Base-by-base conservation (phyloP, 2,329 filamentous ascomycete species). In the Pestalotiopsis sp. region DNA sequence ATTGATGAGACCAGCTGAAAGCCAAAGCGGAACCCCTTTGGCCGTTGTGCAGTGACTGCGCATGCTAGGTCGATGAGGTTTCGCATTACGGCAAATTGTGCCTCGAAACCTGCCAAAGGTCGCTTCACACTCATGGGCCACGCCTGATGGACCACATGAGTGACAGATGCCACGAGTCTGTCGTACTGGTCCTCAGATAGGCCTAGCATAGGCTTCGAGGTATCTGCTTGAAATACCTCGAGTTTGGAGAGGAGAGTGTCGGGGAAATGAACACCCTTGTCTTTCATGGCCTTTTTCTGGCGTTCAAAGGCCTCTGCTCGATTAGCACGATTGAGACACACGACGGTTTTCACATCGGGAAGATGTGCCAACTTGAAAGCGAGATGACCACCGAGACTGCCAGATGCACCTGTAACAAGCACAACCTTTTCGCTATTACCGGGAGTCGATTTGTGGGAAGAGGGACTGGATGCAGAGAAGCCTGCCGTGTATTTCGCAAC, bases 91-190 rank as follows among this genome's bases (percentile, higher is more conserved):
- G 81, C 78, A 67, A 89, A 83, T 69, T 87, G 83, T 0, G 83
- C 78, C 73, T 85, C 83, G 69, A 88, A 89, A 0, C 81, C 84
- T 6, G 78, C 76, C 9, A 88, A 70, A 3, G 81, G 75, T 9
- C 86, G 79, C 74, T 84, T 87, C 72, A 83, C 85, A 76, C 86
- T 86, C 77, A 89, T 87, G 0, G 83, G 84, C 83, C 84, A 87
- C 13, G 84, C 85, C 71, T 85, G 87, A 78, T 89, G 85, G 52
- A 87, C 82, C 27, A 88, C 79, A 61, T 80, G 80, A 66, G 85
- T 84, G 0, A 79, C 80, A 3, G 82, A 74, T 11, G 75, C 70
- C 4, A 82, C 75, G 0, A 86, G 75, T 1, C 79, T 74, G 62
- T 78, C 61, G 76, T 83, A 80, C 4, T 76, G 78, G 6, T 76